These are phyloP conservation scores for Davidsoniella neocaledoniae DNA, from an alignment of 2,329 filamentous ascomycete genomes.

Conservation along the genomic window DNA sequence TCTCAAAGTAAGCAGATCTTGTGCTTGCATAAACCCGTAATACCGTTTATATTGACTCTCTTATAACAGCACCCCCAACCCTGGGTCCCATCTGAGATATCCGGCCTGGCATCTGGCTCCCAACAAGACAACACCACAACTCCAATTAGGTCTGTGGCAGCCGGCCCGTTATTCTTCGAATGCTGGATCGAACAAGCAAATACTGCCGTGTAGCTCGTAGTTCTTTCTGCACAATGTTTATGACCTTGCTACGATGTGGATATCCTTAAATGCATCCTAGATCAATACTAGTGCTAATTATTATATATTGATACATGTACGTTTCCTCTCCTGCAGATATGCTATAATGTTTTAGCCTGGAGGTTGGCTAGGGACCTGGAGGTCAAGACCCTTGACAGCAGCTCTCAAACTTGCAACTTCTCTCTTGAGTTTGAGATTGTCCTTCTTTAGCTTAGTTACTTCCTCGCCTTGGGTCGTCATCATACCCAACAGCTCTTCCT, in stretches of 20 bases:
- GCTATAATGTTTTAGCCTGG: no score
- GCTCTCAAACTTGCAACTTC: constrained; percentile 59
- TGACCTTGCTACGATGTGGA: constrained; percentile 16
- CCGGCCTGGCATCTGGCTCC: constrained; percentile 20
- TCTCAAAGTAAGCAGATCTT: constrained; percentile 31
- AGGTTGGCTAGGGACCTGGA: constrained; percentile 5
- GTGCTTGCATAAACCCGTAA: not conserved
- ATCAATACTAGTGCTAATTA: constrained; percentile 5
- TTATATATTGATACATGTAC: constrained; percentile 12
- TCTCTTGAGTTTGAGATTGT: constrained; percentile 67
- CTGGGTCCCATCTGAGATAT: constrained; percentile 40
- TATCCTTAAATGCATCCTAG: no score
- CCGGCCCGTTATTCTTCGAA: constrained; percentile 47
- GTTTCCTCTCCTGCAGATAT: no score
- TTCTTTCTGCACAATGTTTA: constrained; percentile 3
- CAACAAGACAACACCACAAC: not conserved
- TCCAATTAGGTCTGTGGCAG: constrained; percentile 35
- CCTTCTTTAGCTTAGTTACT: constrained; percentile 59
- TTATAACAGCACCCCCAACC: constrained; percentile 35
- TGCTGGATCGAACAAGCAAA: constrained; percentile 46
- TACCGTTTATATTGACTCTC: not conserved
- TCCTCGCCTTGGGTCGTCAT: constrained; percentile 65
- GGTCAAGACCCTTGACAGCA: constrained; percentile 20
- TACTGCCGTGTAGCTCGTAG: constrained; percentile 14
- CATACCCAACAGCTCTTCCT: constrained; percentile 57